Conservation (phyloP, 1,284 basidiomycete genomes). For the Ganoderma resinaceum region DNA sequence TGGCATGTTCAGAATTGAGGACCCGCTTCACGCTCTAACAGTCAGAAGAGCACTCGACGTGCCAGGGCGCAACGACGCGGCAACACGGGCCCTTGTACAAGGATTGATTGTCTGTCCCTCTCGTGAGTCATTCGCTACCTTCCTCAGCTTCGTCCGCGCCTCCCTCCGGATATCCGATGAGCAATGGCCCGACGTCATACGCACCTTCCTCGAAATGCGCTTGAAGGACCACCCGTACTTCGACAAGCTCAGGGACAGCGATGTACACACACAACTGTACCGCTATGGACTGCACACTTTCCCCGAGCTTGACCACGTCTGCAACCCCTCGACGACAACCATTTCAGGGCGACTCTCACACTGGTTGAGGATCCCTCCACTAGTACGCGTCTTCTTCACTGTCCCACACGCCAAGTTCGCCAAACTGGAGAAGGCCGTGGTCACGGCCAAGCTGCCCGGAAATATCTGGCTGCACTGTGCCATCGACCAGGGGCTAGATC, state of each 20-base stretch:
- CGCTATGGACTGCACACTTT: slow-evolving; percentile 40
- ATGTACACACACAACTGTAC: slow-evolving; percentile 44
- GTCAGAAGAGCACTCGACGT: slow-evolving; percentile 20
- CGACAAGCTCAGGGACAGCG: slow-evolving; percentile 43
- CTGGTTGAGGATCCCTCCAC: slow-evolving; percentile 42
- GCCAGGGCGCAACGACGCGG: slow-evolving; percentile 25
- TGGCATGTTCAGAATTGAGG: slow-evolving; percentile 53
- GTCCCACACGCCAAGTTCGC: slow-evolving; percentile 5
- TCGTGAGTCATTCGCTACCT: slow-evolving; percentile 41
- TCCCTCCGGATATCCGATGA: slow-evolving; percentile 36
- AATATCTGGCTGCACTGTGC: slow-evolving; percentile 42
- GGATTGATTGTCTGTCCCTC: slow-evolving; percentile 18
- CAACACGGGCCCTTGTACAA: slow-evolving; percentile 15
- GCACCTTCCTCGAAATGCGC: slow-evolving; percentile 36
- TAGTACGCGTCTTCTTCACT: slow-evolving; percentile 37
- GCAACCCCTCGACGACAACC: neutral
- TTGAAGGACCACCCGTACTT: slow-evolving; percentile 39
- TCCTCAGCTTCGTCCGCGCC: slow-evolving; percentile 47
- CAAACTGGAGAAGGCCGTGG: slow-evolving; percentile 6
- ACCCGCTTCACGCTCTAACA: slow-evolving; percentile 22
- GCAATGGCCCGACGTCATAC: slow-evolving; percentile 41
- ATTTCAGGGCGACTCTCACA: slow-evolving; percentile 30
- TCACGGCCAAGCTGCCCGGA: neutral
- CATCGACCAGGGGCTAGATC: slow-evolving; percentile 31
- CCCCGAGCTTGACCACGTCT: neutral